Evolutionary conservation across 192 early-diverging fungal genomes (phyloP), one percentile per base, ranked within the genome.

Genomic region (Backusella liffmaniae): DNA sequence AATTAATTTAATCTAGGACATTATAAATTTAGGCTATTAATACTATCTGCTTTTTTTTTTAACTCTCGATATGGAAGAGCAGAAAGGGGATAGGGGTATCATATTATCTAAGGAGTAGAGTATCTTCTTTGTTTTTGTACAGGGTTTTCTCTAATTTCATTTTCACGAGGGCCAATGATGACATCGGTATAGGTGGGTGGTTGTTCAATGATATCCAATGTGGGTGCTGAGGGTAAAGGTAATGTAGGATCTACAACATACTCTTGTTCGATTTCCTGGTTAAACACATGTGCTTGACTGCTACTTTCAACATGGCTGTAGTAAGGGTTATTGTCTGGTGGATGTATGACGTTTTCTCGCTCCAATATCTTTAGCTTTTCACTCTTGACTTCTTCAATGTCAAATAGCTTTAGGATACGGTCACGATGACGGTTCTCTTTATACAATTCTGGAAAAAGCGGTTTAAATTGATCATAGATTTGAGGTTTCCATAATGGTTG

Each of bases 161-260:
- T 62, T 29, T 62, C 56, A 62, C 56, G 56, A 62, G 56, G 56
- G 9, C 23, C 21, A 29, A 62, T 62, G 16, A 49, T 71, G 0
- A 13, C 70, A 71, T 71, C 70, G 12, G 70, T 30, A 32, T 71
- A 71, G 30, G 70, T 71, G 18, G 70, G 70, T 29, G 70, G 70
- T 7, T 39, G 42, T 49, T 49, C 42, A 34, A 49, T 71, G 42
- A 49, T 49, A 15, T 71, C 70, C 42, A 71, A 4, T 4, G 70
- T 44, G 8, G 70, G 70, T 15, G 70, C 70, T 1, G 56, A 62
- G 23, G 56, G 56, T 29, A 62, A 29, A 26, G 56, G 56, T 29
- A 62, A 29, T 34, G 70, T 49, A 29, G 70, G 16, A 30, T 49
- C 29, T 1, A 49, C 4, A 18, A 16, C n/a, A 71, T 71, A 41